Percentiles rank a stretch among this genome's conserved stretches.
These are phyloP conservation scores for Apophysomyces elegans DNA, from an alignment of 371 early-diverging fungal species.

Conservation along the genomic window DNA sequence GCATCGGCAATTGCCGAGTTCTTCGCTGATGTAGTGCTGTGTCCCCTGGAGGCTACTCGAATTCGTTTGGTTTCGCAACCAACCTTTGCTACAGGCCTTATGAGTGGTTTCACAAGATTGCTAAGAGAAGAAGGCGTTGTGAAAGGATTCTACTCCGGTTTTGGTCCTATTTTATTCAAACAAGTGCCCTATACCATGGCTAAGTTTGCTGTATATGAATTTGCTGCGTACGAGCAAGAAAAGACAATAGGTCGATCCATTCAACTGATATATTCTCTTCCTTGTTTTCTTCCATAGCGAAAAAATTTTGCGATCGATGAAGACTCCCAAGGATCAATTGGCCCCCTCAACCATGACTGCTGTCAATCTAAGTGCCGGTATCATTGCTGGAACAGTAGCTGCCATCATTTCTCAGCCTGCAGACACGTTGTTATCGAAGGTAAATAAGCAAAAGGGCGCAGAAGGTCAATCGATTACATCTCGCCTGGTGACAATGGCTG, in stretches of 20 bases:
- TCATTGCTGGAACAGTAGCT: constrained; percentile 63
- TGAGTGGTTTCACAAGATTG: constrained; percentile 64
- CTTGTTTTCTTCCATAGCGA: constrained; percentile 34
- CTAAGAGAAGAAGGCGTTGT: constrained; percentile 71
- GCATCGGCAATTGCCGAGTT: constrained; percentile 90
- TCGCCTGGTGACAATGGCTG: constrained; percentile 61
- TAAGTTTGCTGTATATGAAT: constrained; percentile 64
- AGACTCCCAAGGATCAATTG: constrained; percentile 60
- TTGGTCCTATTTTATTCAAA: constrained; percentile 78
- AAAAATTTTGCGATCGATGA: constrained; percentile 48
- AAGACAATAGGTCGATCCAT: not conserved
- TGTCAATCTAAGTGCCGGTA: constrained; percentile 57
- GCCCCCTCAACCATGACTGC: constrained; percentile 46
- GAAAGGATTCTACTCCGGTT: constrained; percentile 79
- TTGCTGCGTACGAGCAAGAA: constrained; percentile 49
- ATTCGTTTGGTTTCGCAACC: constrained; percentile 82
- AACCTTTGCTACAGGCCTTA: constrained; percentile 68
- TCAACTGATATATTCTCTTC: not conserved
- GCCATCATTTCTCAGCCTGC: constrained; percentile 67
- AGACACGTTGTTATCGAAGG: constrained; percentile 65
- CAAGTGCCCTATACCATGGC: constrained; percentile 76
- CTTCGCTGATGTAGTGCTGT: constrained; percentile 90
- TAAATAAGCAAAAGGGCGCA: constrained; percentile 73
- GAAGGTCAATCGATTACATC: constrained; percentile 61
- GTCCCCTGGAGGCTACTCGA: constrained; percentile 81